Percentiles rank a stretch among this genome's conserved stretches.
These are phyloP conservation scores for Polytrichum formosum DNA, from an alignment of 225 moss, liverwort and hornwort genomes.

Conservation along the genomic window DNA sequence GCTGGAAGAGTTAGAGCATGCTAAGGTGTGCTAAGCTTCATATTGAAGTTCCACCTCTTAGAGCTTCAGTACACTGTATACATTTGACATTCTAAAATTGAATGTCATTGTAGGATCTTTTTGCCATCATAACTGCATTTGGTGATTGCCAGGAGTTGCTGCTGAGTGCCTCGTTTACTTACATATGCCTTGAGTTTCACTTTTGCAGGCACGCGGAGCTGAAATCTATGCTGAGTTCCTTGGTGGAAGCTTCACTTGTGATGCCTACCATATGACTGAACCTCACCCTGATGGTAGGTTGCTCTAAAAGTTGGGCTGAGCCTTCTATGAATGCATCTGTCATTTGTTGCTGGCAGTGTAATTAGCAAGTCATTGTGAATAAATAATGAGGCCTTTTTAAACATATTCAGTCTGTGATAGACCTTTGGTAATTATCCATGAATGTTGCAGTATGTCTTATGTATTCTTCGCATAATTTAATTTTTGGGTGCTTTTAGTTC, in stretches of 20 bases:
- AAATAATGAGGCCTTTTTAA: no score
- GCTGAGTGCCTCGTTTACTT: background rate
- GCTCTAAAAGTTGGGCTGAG: background rate
- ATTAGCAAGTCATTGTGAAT: no score
- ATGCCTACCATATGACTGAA: conserved; percentile 94
- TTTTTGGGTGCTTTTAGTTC: no score
- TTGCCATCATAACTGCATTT: no score
- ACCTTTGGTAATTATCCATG: no score
- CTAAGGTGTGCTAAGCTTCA: conserved; percentile 45
- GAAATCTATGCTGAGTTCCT: conserved; percentile 90
- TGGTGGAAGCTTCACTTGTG: conserved; percentile 92
- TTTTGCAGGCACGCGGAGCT: conserved; percentile 73
- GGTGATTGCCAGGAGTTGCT: background rate
- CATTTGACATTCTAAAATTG: no score
- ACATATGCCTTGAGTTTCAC: conserved; percentile 4
- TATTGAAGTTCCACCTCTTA: background rate
- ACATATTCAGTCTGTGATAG: no score
- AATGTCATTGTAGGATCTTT: no score
- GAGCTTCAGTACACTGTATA: background rate
- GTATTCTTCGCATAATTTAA: no score
- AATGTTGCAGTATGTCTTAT: no score
- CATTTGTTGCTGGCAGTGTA: background rate
- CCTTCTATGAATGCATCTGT: background rate
- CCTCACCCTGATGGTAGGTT: conserved; percentile 79
- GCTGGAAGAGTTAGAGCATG: conserved; percentile 85